phyloP scores from a whole-genome alignment of 2,329 filamentous ascomycete genomes.

The Xylaria sp. region DNA sequence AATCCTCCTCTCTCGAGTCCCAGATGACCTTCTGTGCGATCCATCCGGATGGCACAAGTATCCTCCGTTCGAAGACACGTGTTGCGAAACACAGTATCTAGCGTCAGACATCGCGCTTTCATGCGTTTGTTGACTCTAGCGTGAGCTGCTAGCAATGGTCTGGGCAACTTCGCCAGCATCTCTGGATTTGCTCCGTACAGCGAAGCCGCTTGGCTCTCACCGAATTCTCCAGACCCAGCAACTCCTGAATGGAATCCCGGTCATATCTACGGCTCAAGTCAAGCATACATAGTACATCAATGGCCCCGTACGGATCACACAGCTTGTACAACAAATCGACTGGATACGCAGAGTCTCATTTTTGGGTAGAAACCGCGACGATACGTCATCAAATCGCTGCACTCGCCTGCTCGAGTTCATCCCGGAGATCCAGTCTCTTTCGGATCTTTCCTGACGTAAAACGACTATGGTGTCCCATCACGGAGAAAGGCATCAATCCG shows the following conservation, averaged over 20 bases:
- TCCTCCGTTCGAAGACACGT: too few species aligned
- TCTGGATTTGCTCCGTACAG: not conserved
- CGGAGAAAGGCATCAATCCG: not conserved
- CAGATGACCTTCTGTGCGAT: too few species aligned
- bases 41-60: too few species aligned
- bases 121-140: not conserved
- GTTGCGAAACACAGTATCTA: too few species aligned
- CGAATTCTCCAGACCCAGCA: not conserved
- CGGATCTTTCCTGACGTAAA: not conserved
- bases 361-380: not conserved
- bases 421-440: not conserved
- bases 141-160: not conserved
- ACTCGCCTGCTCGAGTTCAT: not conserved
- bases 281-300: too few species aligned
- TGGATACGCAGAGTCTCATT: not conserved
- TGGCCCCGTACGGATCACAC: too few species aligned
- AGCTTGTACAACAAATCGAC: not conserved
- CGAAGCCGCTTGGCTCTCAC: not conserved
- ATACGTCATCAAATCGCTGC: not conserved
- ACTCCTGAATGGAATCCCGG: not conserved
- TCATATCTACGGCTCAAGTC: not conserved
- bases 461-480: conserved; percentile 11
- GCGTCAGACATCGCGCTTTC: not conserved
- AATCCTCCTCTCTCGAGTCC: too few species aligned
- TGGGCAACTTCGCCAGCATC: not conserved